Conservation (phyloP, 1,284 basidiomycete species). For the Veloporphyrellus conicus region DNA sequence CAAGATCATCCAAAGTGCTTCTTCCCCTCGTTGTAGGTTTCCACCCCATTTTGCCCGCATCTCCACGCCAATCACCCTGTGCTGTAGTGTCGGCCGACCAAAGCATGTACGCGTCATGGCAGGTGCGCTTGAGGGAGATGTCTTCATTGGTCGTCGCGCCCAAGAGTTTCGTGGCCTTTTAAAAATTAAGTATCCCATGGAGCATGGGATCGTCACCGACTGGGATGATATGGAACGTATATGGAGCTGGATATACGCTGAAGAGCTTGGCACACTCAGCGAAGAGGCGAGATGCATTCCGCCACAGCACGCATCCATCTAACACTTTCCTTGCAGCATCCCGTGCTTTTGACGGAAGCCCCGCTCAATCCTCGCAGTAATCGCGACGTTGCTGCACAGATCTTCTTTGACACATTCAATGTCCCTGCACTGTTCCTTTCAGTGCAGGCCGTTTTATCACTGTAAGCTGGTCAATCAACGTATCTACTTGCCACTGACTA, state of each 20-base stretch:
- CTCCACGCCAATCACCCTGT: slow-evolving; percentile 4
- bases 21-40: slow-evolving; percentile 93
- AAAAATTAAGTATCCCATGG: slow-evolving; percentile 98
- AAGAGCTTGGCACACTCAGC: slow-evolving; percentile 88
- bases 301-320: slow-evolving; percentile 2
- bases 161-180: slow-evolving; percentile 92
- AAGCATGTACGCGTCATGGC: slow-evolving; percentile 97
- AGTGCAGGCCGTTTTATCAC: slow-evolving; percentile 93
- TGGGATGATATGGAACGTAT: slow-evolving; percentile 99
- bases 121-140: slow-evolving; percentile 87
- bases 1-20: slow-evolving; percentile 98
- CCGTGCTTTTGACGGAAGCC: slow-evolving; percentile 91
- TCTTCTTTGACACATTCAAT: slow-evolving; percentile 99
- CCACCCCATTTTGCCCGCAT: slow-evolving; percentile 22
- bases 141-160: slow-evolving; percentile 89
- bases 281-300: slow-evolving; percentile 71
- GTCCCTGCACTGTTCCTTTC: slow-evolving; percentile 97
- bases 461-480: slow-evolving; percentile 55
- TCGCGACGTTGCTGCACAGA: slow-evolving; percentile 92
- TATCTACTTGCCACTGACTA: slow-evolving; percentile 10
- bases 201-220: slow-evolving; percentile 90
- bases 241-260: slow-evolving; percentile 95
- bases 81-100: slow-evolving; percentile 81
- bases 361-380: slow-evolving; percentile 93
- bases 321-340: slow-evolving; percentile 62